phyloP scores from a whole-genome alignment of 169 alveolate genomes.

The Cryptosporidium sp. region DNA sequence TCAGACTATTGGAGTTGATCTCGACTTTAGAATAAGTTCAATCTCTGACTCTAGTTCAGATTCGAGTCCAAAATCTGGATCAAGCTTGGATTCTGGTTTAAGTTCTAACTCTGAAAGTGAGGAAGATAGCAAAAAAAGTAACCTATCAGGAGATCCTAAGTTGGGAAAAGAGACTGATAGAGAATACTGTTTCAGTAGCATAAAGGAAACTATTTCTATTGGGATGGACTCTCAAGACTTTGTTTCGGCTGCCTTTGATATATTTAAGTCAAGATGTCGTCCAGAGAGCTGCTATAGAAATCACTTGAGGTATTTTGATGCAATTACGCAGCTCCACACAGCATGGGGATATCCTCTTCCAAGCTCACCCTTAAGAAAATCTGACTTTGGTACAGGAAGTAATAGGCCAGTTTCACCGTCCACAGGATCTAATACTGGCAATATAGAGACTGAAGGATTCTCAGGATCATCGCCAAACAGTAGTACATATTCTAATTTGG shows the following conservation, averaged over 20 bases:
- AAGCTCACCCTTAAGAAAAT: conserved; percentile 23
- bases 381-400: not conserved
- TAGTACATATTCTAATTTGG: conserved; percentile 52
- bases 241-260: conserved; percentile 32
- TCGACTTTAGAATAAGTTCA: not conserved
- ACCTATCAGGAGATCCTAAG: not conserved
- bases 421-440: not conserved
- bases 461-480: not conserved
- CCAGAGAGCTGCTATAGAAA: conserved; percentile 76
- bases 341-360: conserved; percentile 79
- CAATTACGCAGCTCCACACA: conserved; percentile 78
- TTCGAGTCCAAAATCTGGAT: not conserved
- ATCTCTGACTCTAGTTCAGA: not conserved
- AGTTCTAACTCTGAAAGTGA: not conserved
- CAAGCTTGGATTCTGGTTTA: not conserved
- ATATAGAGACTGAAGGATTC: not conserved
- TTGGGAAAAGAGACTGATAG: not conserved
- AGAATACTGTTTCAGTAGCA: conserved; percentile 76
- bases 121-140: not conserved
- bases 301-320: conserved; percentile 78
- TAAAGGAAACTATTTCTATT: conserved; percentile 15
- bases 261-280: conserved; percentile 69
- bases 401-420: not conserved
- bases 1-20: not conserved
- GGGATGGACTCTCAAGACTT: conserved; percentile 59